Evolutionary conservation across 1,284 basidiomycete genomes (phyloP), one percentile per base, ranked within the genome.

Genomic region (Stereum hirsutum): DNA sequence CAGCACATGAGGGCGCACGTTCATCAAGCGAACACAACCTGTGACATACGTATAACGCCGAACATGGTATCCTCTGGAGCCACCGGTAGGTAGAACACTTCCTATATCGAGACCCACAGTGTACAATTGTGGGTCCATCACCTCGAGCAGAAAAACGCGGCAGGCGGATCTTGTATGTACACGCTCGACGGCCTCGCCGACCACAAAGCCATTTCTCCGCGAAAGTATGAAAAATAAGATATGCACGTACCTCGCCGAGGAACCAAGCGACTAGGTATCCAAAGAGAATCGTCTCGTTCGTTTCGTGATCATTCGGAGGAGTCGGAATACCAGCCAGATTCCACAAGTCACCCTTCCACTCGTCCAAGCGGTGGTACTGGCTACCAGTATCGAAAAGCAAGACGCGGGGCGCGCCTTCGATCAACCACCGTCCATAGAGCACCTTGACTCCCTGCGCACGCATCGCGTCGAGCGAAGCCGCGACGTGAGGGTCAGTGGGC

Each of bases 261-360:
- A 99, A 98, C 95, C 95, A 99, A n/a, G 95, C 92, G 42, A 95
- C 88, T 49, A 99, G 81, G 66, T 99, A 98, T n/a, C 95, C 95
- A 66, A 98, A 94, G 46, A 97, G 72, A 58, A 99, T 92, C n/a
- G 93, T 89, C 62, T 99, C 94, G 72, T 99, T 99, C 24, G 94
- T 98, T 65, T 98, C 95, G 61, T 89, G 85, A 64, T 99, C 95
- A 57, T 90, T 89, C 2, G 90, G 89, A 7, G 95, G 95, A 19
- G 89, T 89, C 2, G 95, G 95, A 50, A 99, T 99, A 35, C 94
- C 94, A 15, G 95, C 95, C 37, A 97, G 68, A 63, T 95, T 96
- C 95, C 95, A 99, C 12, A 99, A 77, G 59, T 99, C 95, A 43
- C 79, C 79, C 66, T 99, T 99, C 95, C 95, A 99, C 64, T 99